Evolutionary conservation across 1,284 basidiomycete genomes (phyloP), one percentile per base, ranked within the genome.

Genomic region (Gastroboletus turbinatus): DNA sequence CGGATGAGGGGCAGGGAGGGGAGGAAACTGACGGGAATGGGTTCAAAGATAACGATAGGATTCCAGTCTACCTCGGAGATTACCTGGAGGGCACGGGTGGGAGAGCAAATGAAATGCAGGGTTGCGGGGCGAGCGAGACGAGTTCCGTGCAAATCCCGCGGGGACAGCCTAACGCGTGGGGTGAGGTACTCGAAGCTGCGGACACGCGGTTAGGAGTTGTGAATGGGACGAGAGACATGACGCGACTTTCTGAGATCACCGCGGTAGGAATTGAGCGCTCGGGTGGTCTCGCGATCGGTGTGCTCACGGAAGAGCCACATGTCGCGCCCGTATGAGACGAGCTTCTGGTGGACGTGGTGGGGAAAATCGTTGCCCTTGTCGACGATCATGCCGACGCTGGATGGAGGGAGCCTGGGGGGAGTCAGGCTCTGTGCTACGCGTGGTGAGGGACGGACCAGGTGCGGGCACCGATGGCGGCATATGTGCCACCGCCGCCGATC

Each of bases 401-500:
- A 63, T 1, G 88, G 70, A 2, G 84, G 76, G 9, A 92, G 73
- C 90, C 89, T 90, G 66, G 46, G 6, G n/a, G 44, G 21, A 4
- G 25, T 59, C 16, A 52, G 21, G 59, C 8, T 0, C 16, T 2
- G 36, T 3, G 23, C 5, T 21, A 1, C 2, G 47, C 25, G 36
- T 13, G n/a, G 11, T 39, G 27, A 9, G n/a, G 16, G 38, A 10
- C 69, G 58, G 51, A 90, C 92, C 92, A 92, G 67, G 95, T 83
- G 36, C 93, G 81, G 23, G 90, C 87, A 5, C 92, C 93, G 42
- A 95, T 78, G 42, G 78, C 75, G 55, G 88, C 87, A 69, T 90
- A 91, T 0, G 87, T 90, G 1, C 95, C 95, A 7, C 92, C 95
- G 1, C 95, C 95, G 32, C 95, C 95, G 58, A 97, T 93, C 90